Evolutionary conservation across 768 basidiomycete species (phyloP).

Genomic region (Vararia minispora): DNA sequence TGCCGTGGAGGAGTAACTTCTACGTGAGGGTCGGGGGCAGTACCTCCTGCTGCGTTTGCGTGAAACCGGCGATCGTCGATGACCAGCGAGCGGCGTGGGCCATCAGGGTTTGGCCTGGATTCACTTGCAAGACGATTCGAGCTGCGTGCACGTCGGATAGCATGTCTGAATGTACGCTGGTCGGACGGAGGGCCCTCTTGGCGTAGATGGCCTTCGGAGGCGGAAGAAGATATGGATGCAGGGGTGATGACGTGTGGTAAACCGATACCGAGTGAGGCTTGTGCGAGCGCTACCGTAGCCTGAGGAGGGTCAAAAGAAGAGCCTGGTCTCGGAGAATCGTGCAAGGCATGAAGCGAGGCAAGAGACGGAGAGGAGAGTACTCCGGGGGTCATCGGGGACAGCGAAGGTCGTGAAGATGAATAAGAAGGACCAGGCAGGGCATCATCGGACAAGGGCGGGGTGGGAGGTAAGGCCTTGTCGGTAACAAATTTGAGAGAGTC

Average conservation of each 20-base stretch:
- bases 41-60: too few species aligned
- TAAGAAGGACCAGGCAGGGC: neutral
- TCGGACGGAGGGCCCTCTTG: constrained; percentile 63
- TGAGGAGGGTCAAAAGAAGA: constrained; percentile 15
- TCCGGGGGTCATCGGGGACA: neutral
- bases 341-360: constrained; percentile 9
- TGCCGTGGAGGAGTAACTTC: constrained; percentile 13
- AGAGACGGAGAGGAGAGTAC: neutral
- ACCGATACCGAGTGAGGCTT: constrained; percentile 47
- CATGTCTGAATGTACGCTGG: too few species aligned
- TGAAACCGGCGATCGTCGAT: too few species aligned
- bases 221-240: constrained; percentile 27
- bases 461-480: constrained; percentile 25
- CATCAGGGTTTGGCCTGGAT: too few species aligned
- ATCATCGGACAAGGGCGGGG: constrained; percentile 16
- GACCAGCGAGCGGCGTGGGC: too few species aligned
- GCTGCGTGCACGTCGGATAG: too few species aligned
- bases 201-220: constrained; percentile 31
- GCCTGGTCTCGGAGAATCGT: constrained; percentile 5
- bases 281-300: constrained; percentile 34
- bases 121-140: too few species aligned
- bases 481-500: constrained; percentile 7
- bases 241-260: constrained; percentile 42
- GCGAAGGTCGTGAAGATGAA: too few species aligned
- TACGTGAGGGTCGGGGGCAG: too few species aligned